phyloP scores from a whole-genome alignment of 495 filamentous ascomycete species.

The Aspergillus saccharolyticus region DNA sequence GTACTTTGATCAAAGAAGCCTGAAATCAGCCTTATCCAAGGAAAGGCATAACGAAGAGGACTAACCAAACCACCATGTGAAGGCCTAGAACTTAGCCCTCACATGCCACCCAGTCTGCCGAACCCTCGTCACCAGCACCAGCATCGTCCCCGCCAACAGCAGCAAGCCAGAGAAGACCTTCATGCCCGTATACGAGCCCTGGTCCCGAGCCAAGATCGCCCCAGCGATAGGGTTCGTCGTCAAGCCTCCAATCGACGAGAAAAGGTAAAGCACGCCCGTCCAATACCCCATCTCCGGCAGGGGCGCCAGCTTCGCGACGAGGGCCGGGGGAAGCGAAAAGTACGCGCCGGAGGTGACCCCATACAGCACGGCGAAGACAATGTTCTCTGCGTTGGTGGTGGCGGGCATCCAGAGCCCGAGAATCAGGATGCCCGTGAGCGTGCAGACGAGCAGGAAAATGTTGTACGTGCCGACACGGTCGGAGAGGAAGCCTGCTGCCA shows the following conservation, averaged over 20 bases:
- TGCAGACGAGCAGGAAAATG: constrained; percentile 21
- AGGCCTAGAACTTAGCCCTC: constrained; percentile 13
- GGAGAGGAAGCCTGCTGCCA: constrained; percentile 25
- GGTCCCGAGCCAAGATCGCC: constrained; percentile 17
- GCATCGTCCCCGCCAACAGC: constrained; percentile 14
- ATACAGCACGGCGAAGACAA: constrained; percentile 27
- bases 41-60: too few relatives aligned
- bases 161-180: constrained; percentile 26
- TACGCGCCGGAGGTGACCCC: constrained; percentile 34
- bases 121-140: constrained; percentile 14
- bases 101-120: constrained; percentile 13
- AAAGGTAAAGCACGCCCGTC: constrained; percentile 20
- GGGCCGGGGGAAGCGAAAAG: constrained; percentile 24
- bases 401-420: constrained; percentile 34
- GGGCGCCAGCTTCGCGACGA: constrained; percentile 27
- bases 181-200: constrained; percentile 18
- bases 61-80: neutral
- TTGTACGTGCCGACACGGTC: constrained; percentile 34
- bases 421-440: constrained; percentile 20
- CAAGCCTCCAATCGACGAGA: constrained; percentile 34
- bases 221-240: constrained; percentile 65
- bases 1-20: too few relatives aligned
- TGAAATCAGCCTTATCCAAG: too few relatives aligned
- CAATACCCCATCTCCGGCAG: constrained; percentile 25
- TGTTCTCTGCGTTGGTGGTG: constrained; percentile 15